Conservation (phyloP, 2,329 filamentous ascomycete genomes). For the Fusarium drepaniforme region DNA sequence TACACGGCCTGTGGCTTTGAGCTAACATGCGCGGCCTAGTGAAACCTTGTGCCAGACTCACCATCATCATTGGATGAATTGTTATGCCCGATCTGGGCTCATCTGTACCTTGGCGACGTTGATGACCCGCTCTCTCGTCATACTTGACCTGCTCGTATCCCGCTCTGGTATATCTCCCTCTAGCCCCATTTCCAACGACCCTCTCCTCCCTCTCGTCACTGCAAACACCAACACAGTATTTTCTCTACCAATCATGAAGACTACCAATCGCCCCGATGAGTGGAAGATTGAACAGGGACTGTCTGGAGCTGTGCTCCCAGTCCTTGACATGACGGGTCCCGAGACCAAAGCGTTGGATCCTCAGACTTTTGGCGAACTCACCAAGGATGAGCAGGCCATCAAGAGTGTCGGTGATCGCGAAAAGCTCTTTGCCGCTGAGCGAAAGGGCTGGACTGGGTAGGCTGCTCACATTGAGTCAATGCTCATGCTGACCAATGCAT, state of each 20-base stretch:
- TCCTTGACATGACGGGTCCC: conserved; percentile 59
- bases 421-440: conserved; percentile 42
- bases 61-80: conserved; percentile 6
- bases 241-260: conserved; percentile 20
- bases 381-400: conserved; percentile 56
- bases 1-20: neutral
- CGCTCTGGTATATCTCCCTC: neutral
- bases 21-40: neutral
- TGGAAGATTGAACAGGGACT: conserved; percentile 67
- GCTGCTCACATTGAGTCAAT: neutral
- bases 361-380: conserved; percentile 46
- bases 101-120: neutral
- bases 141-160: neutral
- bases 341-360: conserved; percentile 48
- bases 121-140: neutral
- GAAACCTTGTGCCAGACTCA: neutral
- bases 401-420: conserved; percentile 52
- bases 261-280: conserved; percentile 56
- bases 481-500: neutral
- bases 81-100: neutral
- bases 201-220: neutral
- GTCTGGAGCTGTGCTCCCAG: conserved; percentile 57
- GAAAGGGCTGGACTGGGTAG: conserved; percentile 51
- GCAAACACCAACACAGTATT: neutral
- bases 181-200: neutral